Evolutionary conservation across 169 alveolate species (phyloP).

Genomic region (Eimeria zaria): DNA sequence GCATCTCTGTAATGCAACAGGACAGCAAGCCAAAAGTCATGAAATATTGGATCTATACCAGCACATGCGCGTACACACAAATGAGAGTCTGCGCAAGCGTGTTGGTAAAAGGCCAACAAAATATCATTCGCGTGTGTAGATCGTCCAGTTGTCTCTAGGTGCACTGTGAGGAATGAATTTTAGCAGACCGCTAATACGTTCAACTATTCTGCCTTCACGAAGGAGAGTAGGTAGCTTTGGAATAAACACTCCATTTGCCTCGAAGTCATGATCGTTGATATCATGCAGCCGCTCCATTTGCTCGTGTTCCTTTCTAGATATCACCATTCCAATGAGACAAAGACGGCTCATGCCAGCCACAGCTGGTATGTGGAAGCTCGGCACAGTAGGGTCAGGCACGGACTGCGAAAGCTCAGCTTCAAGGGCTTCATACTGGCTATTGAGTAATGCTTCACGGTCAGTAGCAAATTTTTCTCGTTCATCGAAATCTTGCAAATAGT

Average conservation of each 20-base stretch:
- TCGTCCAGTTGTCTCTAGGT: background rate
- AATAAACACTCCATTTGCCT: background rate
- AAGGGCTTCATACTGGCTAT: background rate
- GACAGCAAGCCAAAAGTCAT: too few relatives aligned
- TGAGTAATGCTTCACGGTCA: background rate
- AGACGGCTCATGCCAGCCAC: background rate
- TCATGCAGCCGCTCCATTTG: background rate
- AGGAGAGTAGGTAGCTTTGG: conserved; percentile 1
- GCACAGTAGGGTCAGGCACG: background rate
- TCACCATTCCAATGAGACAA: background rate
- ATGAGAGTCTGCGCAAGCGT: background rate
- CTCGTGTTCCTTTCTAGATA: conserved; percentile 3
- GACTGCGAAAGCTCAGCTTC: background rate
- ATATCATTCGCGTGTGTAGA: background rate
- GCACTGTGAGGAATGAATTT: background rate
- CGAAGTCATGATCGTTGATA: background rate
- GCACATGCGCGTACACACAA: too few relatives aligned
- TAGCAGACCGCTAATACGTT: background rate
- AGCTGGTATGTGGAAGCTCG: background rate
- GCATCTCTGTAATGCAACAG: background rate
- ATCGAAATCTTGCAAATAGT: background rate
- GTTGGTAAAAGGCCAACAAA: too few relatives aligned
- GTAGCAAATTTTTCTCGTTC: background rate
- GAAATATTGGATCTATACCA: too few relatives aligned
- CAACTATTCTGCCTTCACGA: background rate